phyloP scores from a whole-genome alignment of 164 flowering plant species.

The Umbilicus rupestris region DNA sequence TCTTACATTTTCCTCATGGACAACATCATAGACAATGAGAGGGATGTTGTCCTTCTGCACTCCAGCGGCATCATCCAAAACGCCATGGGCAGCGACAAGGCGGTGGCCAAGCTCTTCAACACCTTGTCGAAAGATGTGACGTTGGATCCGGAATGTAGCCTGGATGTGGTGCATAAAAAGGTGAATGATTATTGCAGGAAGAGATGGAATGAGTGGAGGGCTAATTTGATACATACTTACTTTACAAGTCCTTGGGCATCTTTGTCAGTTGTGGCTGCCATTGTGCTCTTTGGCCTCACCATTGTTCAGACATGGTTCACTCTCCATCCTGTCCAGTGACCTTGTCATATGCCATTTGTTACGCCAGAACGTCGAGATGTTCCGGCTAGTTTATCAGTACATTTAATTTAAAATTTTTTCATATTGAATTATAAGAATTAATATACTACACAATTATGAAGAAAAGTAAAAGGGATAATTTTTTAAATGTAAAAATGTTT shows the following conservation, averaged over 20 bases:
- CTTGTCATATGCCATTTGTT: neutral
- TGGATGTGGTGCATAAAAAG: constrained; percentile 25
- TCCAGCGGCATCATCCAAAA: constrained; percentile 32
- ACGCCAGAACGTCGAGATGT: too few relatives aligned
- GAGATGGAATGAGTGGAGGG: constrained; percentile 39
- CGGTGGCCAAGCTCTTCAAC: constrained; percentile 46
- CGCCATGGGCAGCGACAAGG: constrained; percentile 47
- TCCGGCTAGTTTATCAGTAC: too few relatives aligned
- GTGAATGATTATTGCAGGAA: constrained; percentile 34
- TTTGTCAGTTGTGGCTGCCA: constrained; percentile 38
- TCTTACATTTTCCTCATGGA: constrained; percentile 51
- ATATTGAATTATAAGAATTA: too few relatives aligned
- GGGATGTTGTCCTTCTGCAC: constrained; percentile 35
- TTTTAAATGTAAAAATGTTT: too few relatives aligned
- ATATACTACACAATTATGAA: too few relatives aligned
- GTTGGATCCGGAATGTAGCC: constrained; percentile 28
- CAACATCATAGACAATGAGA: constrained; percentile 36
- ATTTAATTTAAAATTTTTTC: too few relatives aligned
- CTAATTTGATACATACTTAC: constrained; percentile 42
- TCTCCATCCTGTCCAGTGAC: neutral
- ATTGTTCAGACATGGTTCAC: constrained; percentile 33
- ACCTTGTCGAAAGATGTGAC: constrained; percentile 35
- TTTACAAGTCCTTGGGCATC: constrained; percentile 53
- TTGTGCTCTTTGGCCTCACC: constrained; percentile 35
- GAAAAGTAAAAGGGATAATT: too few relatives aligned